Evolutionary conservation across 1,139 yeast species (phyloP).

Genomic region (Debaryomyces sp.): DNA sequence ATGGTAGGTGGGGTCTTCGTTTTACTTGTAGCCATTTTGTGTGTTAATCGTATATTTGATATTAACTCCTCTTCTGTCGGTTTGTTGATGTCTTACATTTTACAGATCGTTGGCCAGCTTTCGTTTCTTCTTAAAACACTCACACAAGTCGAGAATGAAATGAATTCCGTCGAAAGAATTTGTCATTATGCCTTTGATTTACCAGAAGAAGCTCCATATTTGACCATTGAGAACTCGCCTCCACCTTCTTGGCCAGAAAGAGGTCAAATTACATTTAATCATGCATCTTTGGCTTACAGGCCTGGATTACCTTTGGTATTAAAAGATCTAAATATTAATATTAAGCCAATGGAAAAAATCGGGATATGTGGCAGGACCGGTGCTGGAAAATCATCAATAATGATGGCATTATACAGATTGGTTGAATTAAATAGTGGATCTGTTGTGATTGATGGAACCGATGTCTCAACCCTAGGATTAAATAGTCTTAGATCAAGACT

Average conservation of each 20-base stretch:
- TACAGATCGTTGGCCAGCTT: constrained; percentile 51
- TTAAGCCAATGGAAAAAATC: constrained; percentile 61
- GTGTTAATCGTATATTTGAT: constrained; percentile 63
- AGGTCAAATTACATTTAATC: constrained; percentile 55
- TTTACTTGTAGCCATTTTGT: constrained; percentile 56
- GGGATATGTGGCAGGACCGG: constrained; percentile 85
- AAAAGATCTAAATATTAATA: constrained; percentile 49
- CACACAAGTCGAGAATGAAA: constrained; percentile 77
- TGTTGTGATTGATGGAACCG: constrained; percentile 61
- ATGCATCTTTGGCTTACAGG: constrained; percentile 70
- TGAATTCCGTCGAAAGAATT: constrained; percentile 84
- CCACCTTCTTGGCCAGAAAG: constrained; percentile 46
- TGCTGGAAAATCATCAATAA: constrained; percentile 75
- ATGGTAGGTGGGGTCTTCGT: constrained; percentile 49
- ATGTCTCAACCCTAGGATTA: constrained; percentile 58
- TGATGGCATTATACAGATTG: constrained; percentile 65
- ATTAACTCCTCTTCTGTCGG: constrained; percentile 72
- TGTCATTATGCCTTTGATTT: constrained; percentile 61
- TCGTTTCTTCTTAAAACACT: constrained; percentile 52
- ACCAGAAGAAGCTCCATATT: constrained; percentile 45
- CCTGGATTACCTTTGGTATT: constrained; percentile 75
- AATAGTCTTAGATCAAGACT: constrained; percentile 58
- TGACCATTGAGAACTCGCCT: constrained; percentile 56
- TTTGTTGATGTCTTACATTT: constrained; percentile 62
- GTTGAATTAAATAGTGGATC: constrained; percentile 55